phyloP scores from a whole-genome alignment of 441 rosid species.

The Croton laevigatus region DNA sequence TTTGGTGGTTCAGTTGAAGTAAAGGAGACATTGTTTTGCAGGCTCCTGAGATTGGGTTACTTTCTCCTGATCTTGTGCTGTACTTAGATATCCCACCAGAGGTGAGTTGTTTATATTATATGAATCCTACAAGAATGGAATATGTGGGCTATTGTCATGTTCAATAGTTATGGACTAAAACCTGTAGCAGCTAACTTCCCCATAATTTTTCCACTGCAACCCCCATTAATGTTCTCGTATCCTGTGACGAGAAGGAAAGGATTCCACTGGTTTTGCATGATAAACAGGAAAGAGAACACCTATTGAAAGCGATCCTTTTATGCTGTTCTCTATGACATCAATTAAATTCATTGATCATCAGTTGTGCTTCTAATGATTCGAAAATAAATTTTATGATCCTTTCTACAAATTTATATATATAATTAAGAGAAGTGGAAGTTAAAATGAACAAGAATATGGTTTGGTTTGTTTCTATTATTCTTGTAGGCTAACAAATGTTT shows the following conservation, averaged over 20 bases:
- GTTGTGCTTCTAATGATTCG: neutral
- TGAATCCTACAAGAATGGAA: neutral
- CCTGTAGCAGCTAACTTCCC: neutral
- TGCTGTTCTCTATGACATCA: neutral
- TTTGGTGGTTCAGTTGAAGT: neutral
- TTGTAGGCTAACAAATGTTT: neutral
- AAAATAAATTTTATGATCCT: neutral
- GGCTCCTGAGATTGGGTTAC: constrained; percentile 74
- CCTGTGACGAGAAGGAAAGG: neutral
- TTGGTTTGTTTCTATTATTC: neutral
- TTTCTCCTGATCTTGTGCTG: constrained; percentile 70
- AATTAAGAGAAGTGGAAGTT: too few species aligned
- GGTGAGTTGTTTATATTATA: constrained; percentile 31
- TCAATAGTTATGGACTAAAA: neutral
- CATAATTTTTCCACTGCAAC: neutral
- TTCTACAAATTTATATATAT: neutral
- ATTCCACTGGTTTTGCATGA: neutral
- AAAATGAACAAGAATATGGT: neutral
- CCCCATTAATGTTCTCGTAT: neutral
- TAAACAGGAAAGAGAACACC: neutral
- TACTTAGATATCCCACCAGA: constrained; percentile 78
- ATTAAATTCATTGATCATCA: neutral
- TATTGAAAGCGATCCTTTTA: neutral
- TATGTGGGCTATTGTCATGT: neutral
- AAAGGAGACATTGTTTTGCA: constrained; percentile 21